Base-by-base conservation (phyloP, 345 rosid species). In the Cardiospermum halicacabum region DNA sequence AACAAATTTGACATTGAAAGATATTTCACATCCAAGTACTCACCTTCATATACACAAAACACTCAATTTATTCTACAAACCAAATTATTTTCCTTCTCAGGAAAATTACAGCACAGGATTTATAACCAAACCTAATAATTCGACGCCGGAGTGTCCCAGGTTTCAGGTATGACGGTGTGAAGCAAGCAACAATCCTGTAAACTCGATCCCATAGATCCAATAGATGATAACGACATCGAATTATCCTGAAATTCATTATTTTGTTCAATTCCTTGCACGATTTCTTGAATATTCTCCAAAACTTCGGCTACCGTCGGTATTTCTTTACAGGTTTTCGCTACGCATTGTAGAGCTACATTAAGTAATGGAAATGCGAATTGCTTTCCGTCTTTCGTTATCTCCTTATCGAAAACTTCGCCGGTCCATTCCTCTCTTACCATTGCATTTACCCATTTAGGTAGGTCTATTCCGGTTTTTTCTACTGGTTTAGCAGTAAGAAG, bases 381-480 rank as follows among this genome's bases (percentile, higher is more conserved):
- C 72, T 69, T 69, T 0, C 72, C 86, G 18, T 70, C 68, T n/a
- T n/a, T 62, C 64, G 43, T 68, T 3, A 86, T 78, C 56, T 81
- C 85, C 77, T 73, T 81, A 71, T 84, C 89, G 19, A 86, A 83
- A 25, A 83, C 89, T 63, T 87, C 92, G 5, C 87, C 89, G 0
- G 89, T 84, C 92, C 92, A 86, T 72, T 86, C 89, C 65, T 86
- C 89, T 56, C 83, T 78, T 31, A 84, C 89, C 83, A 75, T 80
- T 37, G 84, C 75, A 60, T 71, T 79, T 13, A 82, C 92, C 89
- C 92, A 84, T n/a, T 77, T 78, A 1, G 87, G 85, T 39, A 86
- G 87, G 63, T 84, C 82, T 39, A 82, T 72, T 27, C 83, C 79
- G 2, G 65, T 84, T 51, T 69, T 82, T 36, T 84, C 84, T 3